These are phyloP conservation scores for Oemleria cerasiformis DNA, from an alignment of 306 rosid species.

Conservation along the genomic window DNA sequence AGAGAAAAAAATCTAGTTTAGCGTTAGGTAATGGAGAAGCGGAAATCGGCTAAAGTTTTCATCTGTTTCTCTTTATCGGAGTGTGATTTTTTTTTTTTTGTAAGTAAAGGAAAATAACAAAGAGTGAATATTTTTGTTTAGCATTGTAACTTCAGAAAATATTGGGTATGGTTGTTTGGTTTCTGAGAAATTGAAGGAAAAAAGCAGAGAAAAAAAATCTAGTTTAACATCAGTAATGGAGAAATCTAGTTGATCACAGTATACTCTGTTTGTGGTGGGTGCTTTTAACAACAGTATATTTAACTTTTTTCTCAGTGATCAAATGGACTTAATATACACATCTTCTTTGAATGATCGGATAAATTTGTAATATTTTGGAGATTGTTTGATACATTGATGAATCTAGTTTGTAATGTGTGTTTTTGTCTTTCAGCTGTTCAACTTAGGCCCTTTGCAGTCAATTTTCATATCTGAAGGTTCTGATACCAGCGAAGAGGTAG, in stretches of 20 bases:
- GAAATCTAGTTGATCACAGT: not conserved
- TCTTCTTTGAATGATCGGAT: not conserved
- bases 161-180: not conserved
- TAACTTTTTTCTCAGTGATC: not conserved
- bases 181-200: slow-evolving; percentile 19
- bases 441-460: slow-evolving; percentile 58
- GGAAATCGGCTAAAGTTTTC: slow-evolving; percentile 44
- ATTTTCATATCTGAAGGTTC: slow-evolving; percentile 61
- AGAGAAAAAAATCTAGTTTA: not conserved
- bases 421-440: slow-evolving; percentile 58
- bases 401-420: slow-evolving; percentile 1
- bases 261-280: not conserved
- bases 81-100: not conserved
- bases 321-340: not conserved
- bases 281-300: not conserved
- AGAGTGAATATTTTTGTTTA: not conserved
- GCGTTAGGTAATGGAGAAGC: not conserved
- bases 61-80: not conserved
- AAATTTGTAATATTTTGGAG: not conserved
- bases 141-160: not conserved
- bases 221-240: not conserved
- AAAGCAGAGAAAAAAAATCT: not conserved
- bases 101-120: not conserved
- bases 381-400: not conserved
- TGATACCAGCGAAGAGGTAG: slow-evolving; percentile 53